These are phyloP conservation scores for Ambrosiella cleistominuta DNA, from an alignment of 2,329 filamentous ascomycete genomes.

Conservation along the genomic window DNA sequence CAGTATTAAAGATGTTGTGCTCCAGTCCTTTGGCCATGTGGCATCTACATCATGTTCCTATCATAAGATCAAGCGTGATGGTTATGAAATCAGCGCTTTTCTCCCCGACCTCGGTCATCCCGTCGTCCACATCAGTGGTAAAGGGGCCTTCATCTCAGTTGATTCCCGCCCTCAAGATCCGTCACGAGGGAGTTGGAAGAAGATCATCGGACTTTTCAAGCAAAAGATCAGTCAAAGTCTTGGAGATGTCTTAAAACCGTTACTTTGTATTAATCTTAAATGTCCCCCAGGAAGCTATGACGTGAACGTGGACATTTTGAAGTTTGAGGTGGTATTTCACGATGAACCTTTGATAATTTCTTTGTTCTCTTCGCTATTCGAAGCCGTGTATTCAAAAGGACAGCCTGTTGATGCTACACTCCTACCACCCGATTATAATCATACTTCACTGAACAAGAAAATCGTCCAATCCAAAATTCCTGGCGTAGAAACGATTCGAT, in stretches of 20 bases:
- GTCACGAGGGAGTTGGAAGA: slow-evolving; percentile 38
- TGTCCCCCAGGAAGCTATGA: slow-evolving; percentile 51
- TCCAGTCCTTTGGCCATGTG: slow-evolving; percentile 44
- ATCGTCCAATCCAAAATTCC: too few relatives aligned
- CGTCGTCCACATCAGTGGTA: slow-evolving; percentile 23
- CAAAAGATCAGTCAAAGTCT: slow-evolving; percentile 25
- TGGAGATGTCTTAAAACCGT: slow-evolving; percentile 30
- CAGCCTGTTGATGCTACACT: neutral
- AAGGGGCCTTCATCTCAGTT: slow-evolving; percentile 46
- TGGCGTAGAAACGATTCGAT: too few relatives aligned
- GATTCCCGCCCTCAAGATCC: slow-evolving; percentile 47
- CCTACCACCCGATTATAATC: neutral
- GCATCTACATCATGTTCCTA: slow-evolving; percentile 37
- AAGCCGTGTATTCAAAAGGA: slow-evolving; percentile 21
- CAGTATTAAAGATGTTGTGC: slow-evolving; percentile 33
- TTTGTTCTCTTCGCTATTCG: slow-evolving; percentile 30
- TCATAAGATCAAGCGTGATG: slow-evolving; percentile 17
- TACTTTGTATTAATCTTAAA: slow-evolving; percentile 44
- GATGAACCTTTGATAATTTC: slow-evolving; percentile 30
- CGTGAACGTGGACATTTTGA: slow-evolving; percentile 51
- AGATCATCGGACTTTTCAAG: slow-evolving; percentile 36
- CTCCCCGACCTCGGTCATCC: slow-evolving; percentile 36
- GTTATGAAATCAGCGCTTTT: slow-evolving; percentile 35
- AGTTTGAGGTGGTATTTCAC: slow-evolving; percentile 53
- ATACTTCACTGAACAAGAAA: too few relatives aligned